phyloP scores from a whole-genome alignment of 1,139 yeast genomes.

The Blastobotrys illinoisensis region DNA sequence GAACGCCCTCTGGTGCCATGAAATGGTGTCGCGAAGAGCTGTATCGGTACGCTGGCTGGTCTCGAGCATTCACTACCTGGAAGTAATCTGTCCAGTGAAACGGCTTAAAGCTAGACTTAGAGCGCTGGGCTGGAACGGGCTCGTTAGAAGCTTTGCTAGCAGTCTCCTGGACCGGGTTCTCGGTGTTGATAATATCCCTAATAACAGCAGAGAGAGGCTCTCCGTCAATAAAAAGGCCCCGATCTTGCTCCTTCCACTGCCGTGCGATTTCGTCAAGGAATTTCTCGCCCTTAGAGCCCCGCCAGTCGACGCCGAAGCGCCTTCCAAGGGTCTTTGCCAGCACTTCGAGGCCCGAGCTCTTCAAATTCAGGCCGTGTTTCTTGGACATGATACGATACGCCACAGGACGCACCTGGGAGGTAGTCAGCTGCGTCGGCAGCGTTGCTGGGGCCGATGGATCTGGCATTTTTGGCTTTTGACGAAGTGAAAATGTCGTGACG shows the following conservation, averaged over 20 bases:
- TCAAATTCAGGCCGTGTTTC: conserved; percentile 85
- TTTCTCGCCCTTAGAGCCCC: conserved; percentile 57
- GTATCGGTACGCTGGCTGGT: conserved; percentile 63
- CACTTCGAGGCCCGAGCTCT: conserved; percentile 72
- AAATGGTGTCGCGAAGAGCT: conserved; percentile 65
- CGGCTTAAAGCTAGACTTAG: not conserved
- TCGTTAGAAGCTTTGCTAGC: not conserved
- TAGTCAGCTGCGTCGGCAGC: conserved; percentile 70
- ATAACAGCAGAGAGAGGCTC: conserved; percentile 59
- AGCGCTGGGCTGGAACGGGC: not conserved
- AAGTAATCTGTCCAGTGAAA: conserved; percentile 64
- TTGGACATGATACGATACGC: conserved; percentile 87
- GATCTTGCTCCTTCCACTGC: conserved; percentile 81
- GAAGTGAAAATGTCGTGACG: not conserved
- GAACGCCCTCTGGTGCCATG: conserved; percentile 30
- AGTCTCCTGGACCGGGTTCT: not conserved
- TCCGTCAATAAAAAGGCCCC: conserved; percentile 81
- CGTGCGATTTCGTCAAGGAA: conserved; percentile 76
- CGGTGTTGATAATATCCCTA: conserved; percentile 39
- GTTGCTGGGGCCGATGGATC: conserved; percentile 31
- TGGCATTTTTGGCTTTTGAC: not conserved
- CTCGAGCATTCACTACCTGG: conserved; percentile 55
- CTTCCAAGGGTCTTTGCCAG: conserved; percentile 70
- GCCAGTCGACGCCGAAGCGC: conserved; percentile 84
- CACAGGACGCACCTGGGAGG: conserved; percentile 79